Base-by-base conservation (phyloP, 306 rosid genomes). In the Fagus sylvatica region DNA sequence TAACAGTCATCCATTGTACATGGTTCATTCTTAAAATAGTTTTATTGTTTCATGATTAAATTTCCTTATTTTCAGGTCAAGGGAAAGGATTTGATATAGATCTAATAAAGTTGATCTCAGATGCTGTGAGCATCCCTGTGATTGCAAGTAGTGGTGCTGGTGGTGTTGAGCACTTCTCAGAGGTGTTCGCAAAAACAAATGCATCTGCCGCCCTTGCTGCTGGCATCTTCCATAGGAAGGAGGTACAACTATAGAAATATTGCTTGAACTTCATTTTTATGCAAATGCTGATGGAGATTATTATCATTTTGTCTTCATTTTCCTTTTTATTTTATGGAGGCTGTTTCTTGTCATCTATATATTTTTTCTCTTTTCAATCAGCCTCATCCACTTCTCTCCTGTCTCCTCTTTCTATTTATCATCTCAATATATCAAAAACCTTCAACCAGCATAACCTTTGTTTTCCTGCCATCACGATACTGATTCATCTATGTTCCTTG, bases 101-200 rank as follows among this genome's bases (percentile, higher is more conserved):
- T 76, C 72, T 96, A 22, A 60, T 93, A 32, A 83, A 87, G 89
- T 74, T 87, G 76, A 87, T 96, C 78, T 93, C 99, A 61, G 93
- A 93, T 76, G 89, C 97, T 51, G 99, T 91, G 43, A 85, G 75
- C 81, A 91, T 96, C 83, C 99, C 99, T 0, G 99, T 96, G 81
- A 96, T 96, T 6, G 99, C 99, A 59, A 96, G 99, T 78, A 96
- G 98, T 48, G 99, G 99, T 43, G 99, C 99, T 28, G 99, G 99
- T 11, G 41, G 72, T 79, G 85, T 81, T 56, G 83, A 85, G 54
- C 99, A 96, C 90, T 96, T 96, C 73, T 84, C 94, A 7, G 98
- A 93, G 68, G 99, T 96, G 67, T 93, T 96, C 53, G 10, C 16
- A 53, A 86, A 85, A 84, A 96, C 98, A 10, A 87, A 86, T 79